These are phyloP conservation scores for Rhynchospora pubera DNA, from an alignment of 176 grass and related monocot genomes.

Conservation along the genomic window DNA sequence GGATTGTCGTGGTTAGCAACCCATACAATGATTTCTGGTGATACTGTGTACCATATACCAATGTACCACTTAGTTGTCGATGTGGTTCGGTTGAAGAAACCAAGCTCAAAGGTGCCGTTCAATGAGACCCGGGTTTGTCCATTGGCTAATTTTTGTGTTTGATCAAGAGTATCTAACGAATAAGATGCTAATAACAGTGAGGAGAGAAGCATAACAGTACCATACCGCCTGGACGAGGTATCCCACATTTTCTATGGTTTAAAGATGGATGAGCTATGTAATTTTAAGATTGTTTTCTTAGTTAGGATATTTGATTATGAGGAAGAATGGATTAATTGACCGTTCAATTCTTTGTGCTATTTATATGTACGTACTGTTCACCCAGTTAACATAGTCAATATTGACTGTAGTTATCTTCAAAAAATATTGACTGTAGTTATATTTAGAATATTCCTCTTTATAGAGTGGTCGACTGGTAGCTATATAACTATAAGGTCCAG, in stretches of 20 bases:
- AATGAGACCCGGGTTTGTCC: slow-evolving; percentile 31
- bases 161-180: not conserved
- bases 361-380: not conserved
- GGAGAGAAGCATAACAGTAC: not conserved
- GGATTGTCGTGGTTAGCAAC: slow-evolving; percentile 49
- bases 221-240: not conserved
- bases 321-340: not conserved
- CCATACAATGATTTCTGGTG: slow-evolving; percentile 37
- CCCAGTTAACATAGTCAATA: not conserved
- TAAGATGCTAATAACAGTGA: not conserved
- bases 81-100: slow-evolving; percentile 33
- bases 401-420: too few relatives aligned
- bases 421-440: not conserved
- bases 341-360: not conserved
- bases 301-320: not conserved
- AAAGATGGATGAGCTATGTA: not conserved
- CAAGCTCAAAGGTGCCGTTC: slow-evolving; percentile 29
- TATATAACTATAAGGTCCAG: too few relatives aligned
- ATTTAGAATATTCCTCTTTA: too few relatives aligned
- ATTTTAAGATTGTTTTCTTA: not conserved
- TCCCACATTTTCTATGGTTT: not conserved
- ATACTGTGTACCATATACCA: slow-evolving; percentile 50
- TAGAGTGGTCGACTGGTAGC: too few relatives aligned
- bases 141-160: slow-evolving; percentile 10
- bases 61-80: slow-evolving; percentile 25